phyloP scores from a whole-genome alignment of 78 protist genomes.

The Corallochytrium limacisporum region DNA sequence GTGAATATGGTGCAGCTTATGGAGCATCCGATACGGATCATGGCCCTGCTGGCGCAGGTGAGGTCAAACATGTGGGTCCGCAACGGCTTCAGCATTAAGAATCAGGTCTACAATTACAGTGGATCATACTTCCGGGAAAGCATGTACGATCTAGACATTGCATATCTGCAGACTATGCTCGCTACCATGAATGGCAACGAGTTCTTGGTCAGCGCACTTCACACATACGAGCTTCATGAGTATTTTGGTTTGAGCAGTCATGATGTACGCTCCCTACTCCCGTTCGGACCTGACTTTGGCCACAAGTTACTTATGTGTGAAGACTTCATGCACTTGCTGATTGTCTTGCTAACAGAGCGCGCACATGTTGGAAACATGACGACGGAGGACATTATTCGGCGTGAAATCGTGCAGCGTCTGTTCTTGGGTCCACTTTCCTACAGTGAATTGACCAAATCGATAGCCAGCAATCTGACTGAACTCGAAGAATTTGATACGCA shows the following conservation, averaged over 20 bases:
- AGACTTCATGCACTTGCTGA: background rate
- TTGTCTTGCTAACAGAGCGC: background rate
- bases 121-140: background rate
- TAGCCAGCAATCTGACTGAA: background rate
- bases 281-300: too few species aligned
- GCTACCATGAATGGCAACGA: background rate
- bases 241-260: background rate
- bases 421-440: background rate
- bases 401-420: constrained; percentile 1
- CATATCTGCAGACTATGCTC: background rate
- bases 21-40: background rate
- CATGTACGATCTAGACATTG: background rate
- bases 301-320: background rate
- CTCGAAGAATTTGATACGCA: background rate
- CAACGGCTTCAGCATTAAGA: background rate
- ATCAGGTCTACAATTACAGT: background rate
- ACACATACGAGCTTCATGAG: background rate
- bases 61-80: background rate
- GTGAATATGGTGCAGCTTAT: too few species aligned
- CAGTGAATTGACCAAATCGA: background rate
- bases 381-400: background rate
- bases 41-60: background rate
- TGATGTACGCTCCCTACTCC: too few species aligned
- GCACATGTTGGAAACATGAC: background rate
- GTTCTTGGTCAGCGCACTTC: background rate